Base-by-base conservation (phyloP, 805 yeast species). In the Yamadazyma ubonensis region DNA sequence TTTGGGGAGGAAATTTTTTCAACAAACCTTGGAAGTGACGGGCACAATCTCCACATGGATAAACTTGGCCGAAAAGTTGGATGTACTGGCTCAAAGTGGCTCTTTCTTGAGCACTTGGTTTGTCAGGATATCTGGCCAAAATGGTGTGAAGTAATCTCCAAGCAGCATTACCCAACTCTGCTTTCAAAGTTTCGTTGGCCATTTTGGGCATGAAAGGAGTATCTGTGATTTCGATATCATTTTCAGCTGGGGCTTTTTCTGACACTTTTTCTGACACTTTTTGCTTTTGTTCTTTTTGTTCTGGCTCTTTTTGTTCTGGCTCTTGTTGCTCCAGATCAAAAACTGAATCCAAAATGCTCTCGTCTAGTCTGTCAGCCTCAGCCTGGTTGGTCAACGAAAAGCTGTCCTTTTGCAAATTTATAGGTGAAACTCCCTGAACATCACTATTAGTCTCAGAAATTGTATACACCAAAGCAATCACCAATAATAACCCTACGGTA, bases 21-120 rank as follows among this genome's bases (percentile, higher is more conserved):
- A 93, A 63, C 48, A 91, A 64, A 55, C 76, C 64, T 48, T 76
- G 83, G 61, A 93, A 93, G 61, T 93, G 98, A 48, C 86, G 71
- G 0, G 99, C 97, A 64, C 98, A 93, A 58, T 91, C 97, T 3
- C 96, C 96, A 64, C 98, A 91, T 0, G 99, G 99, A 49, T 93
- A 93, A 7, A 93, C 91, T 52, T 90, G 87, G 1, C 93, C 89
- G 65, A 90, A 93, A 25, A 86, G 66, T 16, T 77, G 64, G 15
- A 93, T 73, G 58, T 81, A 93, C 42, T 68, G 75, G 12, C 63
- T 53, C 34, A 93, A 66, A 19, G 91, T 84, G 21, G 69, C 58
- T 37, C 79, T 72, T 54, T 91, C 89, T 32, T 72, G 75, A 3
- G 55, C 50, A 1, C 81, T 63, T 14, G 99, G 99, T 18, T 65